phyloP scores from a whole-genome alignment of 2,329 filamentous ascomycete genomes.

The Diplodia sapinea region DNA sequence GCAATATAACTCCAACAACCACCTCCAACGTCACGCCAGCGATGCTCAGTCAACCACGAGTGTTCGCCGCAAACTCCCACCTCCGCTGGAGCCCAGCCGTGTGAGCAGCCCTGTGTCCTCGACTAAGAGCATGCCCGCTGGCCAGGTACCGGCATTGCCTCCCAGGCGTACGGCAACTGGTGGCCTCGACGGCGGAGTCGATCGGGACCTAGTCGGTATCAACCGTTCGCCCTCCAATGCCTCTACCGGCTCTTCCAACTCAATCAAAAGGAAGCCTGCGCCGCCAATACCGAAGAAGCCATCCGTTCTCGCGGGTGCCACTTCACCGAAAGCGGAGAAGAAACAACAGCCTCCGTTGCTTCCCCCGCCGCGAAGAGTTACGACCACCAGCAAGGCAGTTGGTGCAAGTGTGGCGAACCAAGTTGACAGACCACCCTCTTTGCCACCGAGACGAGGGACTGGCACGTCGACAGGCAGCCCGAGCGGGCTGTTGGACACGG shows the following conservation, averaged over 20 bases:
- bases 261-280: slow-evolving; percentile 26
- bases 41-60: slow-evolving; percentile 35
- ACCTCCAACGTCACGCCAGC: slow-evolving; percentile 15
- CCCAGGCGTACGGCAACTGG: slow-evolving; percentile 31
- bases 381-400: not conserved
- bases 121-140: slow-evolving; percentile 39
- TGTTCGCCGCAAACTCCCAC: slow-evolving; percentile 34
- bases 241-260: slow-evolving; percentile 16
- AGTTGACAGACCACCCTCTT: slow-evolving; percentile 6
- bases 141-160: slow-evolving; percentile 41
- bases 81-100: slow-evolving; percentile 17
- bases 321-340: slow-evolving; percentile 17
- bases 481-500: slow-evolving; percentile 42
- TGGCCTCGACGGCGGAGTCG: slow-evolving; percentile 32
- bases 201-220: slow-evolving; percentile 13
- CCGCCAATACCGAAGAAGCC: slow-evolving; percentile 31
- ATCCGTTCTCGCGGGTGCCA: slow-evolving; percentile 4
- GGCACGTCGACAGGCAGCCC: not conserved
- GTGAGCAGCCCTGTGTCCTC: slow-evolving; percentile 30
- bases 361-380: slow-evolving; percentile 13
- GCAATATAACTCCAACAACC: not conserved
- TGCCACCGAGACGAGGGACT: slow-evolving; percentile 33
- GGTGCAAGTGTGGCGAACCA: not conserved
- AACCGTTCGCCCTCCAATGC: slow-evolving; percentile 23
- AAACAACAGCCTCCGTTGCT: slow-evolving; percentile 21